Conservation (phyloP, 306 rosid genomes). For the Gillenia trifoliata region DNA sequence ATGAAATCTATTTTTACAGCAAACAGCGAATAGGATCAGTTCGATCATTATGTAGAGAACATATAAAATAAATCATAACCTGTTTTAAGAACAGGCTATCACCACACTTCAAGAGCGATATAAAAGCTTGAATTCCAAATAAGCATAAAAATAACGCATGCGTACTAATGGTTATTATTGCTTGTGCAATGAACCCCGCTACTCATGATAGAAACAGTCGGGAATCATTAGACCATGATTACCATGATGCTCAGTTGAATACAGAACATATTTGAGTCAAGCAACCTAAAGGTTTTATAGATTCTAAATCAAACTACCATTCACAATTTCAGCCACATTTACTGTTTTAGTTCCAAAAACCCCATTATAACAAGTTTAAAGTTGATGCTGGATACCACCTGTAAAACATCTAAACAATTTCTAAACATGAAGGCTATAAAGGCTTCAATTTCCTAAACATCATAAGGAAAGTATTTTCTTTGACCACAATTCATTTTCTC, state of each 20-base stretch:
- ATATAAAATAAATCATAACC: not conserved
- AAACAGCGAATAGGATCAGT: not conserved
- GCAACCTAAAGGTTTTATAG: not conserved
- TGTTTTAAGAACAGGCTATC: not conserved
- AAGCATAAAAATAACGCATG: not conserved
- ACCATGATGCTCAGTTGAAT: not conserved
- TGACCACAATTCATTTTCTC: not conserved
- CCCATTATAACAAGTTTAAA: not conserved
- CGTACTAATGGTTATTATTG: not conserved
- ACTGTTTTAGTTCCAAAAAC: not conserved
- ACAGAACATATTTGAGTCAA: not conserved
- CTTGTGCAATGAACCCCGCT: not conserved
- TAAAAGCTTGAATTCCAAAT: not conserved
- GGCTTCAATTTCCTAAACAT: not conserved
- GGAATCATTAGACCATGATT: not conserved
- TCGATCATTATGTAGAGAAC: not conserved
- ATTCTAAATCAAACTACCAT: not conserved
- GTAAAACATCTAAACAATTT: not conserved
- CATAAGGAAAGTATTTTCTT: not conserved
- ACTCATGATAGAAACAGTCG: not conserved
- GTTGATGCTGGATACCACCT: not conserved
- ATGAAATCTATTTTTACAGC: not conserved
- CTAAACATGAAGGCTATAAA: not conserved
- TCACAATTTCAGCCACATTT: not conserved
- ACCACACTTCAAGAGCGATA: not conserved